Evolutionary conservation across 805 yeast genomes (phyloP), one percentile per base, ranked within the genome.

Genomic region (Spencermartinsiella europaea): DNA sequence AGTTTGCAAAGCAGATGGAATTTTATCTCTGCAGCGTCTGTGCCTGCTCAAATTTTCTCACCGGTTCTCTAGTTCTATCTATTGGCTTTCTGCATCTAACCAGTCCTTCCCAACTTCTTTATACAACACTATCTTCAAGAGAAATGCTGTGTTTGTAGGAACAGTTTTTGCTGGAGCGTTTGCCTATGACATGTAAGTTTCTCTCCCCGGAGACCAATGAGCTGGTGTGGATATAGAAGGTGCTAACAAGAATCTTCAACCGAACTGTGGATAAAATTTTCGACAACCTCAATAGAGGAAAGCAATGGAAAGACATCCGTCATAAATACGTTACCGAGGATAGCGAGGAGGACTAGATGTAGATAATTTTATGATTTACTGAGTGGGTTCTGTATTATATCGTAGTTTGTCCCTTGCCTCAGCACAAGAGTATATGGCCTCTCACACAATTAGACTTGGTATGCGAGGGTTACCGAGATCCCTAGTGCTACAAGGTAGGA

Each of bases 121-220:
- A 51, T 80, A 78, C 78, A 82, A 80, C 77, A 68, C 74, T 33
- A 59, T 84, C 47, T 82, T 86, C 78, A 87, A 87, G 79, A 86
- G 96, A 78, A 90, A 91, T 80, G 79, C 97, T 40, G 74, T 84
- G 53, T 87, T 77, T 70, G 95, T 90, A 52, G 86, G 87, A 55
- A 74, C 93, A 52, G 74, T 90, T 51, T 83, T 90, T 58, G 83
- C 80, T 42, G 80, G 85, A 60, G 89, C 97, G 40, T 90, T 90
- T 64, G 80, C 81, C 53, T 88, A 89, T 78, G 71, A 67, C 54
- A 57, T 66, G 63, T 59, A 52, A 49, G 63, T 54, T 20, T 21
- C 17, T 45, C 16, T 15, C 16, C 22, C 8, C n/a, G 14, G 19
- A n/a, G 7, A 15, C 12, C 8, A 34, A 7, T 10, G 10, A 15